A percentile compares a stretch with the other conserved stretches of the same genome.
phyloP scores from a whole-genome alignment of 495 filamentous ascomycete genomes.

The Aspergillus incahuasiensis region DNA sequence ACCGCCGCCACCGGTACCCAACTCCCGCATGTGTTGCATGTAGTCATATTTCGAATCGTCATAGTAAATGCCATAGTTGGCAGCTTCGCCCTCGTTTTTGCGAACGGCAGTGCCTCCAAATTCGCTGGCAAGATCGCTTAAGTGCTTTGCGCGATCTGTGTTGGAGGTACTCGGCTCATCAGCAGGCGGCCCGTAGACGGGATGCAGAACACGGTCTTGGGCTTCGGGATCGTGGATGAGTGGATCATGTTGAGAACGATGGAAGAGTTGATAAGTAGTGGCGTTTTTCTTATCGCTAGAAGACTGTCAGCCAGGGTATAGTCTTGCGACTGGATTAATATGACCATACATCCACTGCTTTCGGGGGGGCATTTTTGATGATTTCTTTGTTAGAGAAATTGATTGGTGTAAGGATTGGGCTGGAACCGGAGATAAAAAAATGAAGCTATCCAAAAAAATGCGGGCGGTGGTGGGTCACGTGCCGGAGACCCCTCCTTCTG shows the following conservation, averaged over 20 bases:
- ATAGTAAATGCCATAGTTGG: slow-evolving; percentile 85
- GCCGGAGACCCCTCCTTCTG: slow-evolving; percentile 1
- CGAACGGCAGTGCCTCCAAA: slow-evolving; percentile 65
- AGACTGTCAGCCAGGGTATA: slow-evolving; percentile 4
- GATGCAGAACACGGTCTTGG: slow-evolving; percentile 73
- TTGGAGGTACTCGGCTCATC: slow-evolving; percentile 22
- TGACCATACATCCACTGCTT: slow-evolving; percentile 82
- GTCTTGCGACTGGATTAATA: not conserved
- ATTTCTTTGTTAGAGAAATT: not conserved
- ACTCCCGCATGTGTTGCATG: slow-evolving; percentile 97
- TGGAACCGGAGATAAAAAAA: not conserved
- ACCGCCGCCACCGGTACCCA: slow-evolving; percentile 56
- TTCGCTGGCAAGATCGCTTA: slow-evolving; percentile 71
- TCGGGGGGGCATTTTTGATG: slow-evolving; percentile 61
- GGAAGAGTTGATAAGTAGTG: slow-evolving; percentile 85
- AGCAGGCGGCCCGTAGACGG: slow-evolving; percentile 32
- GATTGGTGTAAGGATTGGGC: not conserved
- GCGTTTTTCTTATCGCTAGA: slow-evolving; percentile 88
- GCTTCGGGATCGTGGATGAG: slow-evolving; percentile 82
- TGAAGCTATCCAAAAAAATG: slow-evolving; percentile 13
- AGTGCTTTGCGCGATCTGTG: slow-evolving; percentile 48
- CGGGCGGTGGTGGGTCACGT: slow-evolving; percentile 18
- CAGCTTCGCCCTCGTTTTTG: slow-evolving; percentile 92
- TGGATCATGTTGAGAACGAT: slow-evolving; percentile 95
- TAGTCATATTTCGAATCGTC: slow-evolving; percentile 94